These are phyloP conservation scores for Saccharomycopsis fibuligera DNA, from an alignment of 805 yeast genomes.

Conservation along the genomic window DNA sequence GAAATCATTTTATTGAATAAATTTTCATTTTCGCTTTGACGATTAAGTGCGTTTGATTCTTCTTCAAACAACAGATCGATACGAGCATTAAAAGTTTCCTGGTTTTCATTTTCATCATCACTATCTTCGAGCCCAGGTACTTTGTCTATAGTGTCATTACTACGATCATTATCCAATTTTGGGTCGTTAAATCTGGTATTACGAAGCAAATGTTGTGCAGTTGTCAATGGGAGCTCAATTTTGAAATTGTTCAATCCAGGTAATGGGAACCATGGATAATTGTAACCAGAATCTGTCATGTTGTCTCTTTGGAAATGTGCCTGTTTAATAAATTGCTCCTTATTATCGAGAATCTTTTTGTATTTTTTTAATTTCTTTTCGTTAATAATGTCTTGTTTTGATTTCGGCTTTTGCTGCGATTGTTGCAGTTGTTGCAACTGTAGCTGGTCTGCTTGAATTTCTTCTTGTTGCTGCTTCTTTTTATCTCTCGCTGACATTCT, in stretches of 20 bases:
- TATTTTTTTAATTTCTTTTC: slow-evolving; percentile 2
- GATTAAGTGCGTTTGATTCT: background rate
- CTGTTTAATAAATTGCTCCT: slow-evolving; percentile 1
- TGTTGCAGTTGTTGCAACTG: background rate
- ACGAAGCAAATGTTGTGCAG: background rate
- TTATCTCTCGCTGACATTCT: slow-evolving; percentile 3
- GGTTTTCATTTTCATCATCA: background rate
- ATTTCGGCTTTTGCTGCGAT: too few relatives aligned
- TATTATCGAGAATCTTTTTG: slow-evolving; percentile 4
- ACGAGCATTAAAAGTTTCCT: background rate
- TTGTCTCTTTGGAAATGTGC: slow-evolving; percentile 5
- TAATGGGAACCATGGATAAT: slow-evolving; percentile 20
- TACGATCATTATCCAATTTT: background rate
- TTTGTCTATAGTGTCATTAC: too few relatives aligned
- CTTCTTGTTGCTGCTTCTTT: background rate
- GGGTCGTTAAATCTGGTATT: slow-evolving; percentile 19
- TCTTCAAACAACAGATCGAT: background rate
- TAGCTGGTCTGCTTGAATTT: background rate
- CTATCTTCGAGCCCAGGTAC: background rate
- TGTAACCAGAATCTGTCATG: slow-evolving; percentile 4
- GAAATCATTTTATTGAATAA: background rate
- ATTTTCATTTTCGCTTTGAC: background rate
- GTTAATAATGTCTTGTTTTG: slow-evolving; percentile 1
- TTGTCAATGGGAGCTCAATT: slow-evolving; percentile 2
- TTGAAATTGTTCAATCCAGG: slow-evolving; percentile 13